Base-by-base conservation (phyloP, 306 rosid species). In the Vigna nakashimae region DNA sequence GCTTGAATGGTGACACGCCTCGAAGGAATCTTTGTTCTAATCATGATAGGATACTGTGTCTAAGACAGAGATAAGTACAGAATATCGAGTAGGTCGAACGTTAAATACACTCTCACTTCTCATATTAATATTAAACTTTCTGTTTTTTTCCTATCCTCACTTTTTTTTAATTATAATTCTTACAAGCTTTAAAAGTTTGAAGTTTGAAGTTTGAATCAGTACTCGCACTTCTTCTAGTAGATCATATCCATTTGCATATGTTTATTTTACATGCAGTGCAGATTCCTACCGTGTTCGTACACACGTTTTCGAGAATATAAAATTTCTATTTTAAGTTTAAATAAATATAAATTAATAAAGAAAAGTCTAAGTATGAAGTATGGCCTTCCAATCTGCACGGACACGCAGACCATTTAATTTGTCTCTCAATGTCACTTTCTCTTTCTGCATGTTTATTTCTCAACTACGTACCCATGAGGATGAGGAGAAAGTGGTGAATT, bases 31-130 rank as follows among this genome's bases (percentile, higher is more conserved):
- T 78, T 69, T 71, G 83, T 76, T 50, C 40, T 82, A 77, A 69
- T 82, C 65, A 75, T 57, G 74, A 77, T 45, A 63, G 66, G 79
- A 84, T 83, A 88, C 71, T 66, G 71, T 82, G 83, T 79, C 87
- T 50, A 78, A 17, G 50, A 62, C 73, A 71, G 79, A 75, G 55
- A 79, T 77, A 78, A 72, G 74, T 64, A 4, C 71, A 83, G 84
- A 90, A 83, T 85, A 88, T 80, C 57, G 81, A 80, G 92, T 85
- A 76, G 92, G 90, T 88, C 40, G 68, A 6, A 82, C 43, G 81
- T 71, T 77, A 71, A 71, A 70, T 76, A 30, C 51, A 71, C 48
- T 43, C 48, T 43, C 52, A 70, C 78, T 81, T 62, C 63, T 52
- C 50, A 17, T 28, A 60, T 40, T 71, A 63, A 63, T 64, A 70